Evolutionary conservation across 306 rosid genomes (phyloP), one percentile per base, ranked within the genome.

Genomic region (Biancaea sappan): DNA sequence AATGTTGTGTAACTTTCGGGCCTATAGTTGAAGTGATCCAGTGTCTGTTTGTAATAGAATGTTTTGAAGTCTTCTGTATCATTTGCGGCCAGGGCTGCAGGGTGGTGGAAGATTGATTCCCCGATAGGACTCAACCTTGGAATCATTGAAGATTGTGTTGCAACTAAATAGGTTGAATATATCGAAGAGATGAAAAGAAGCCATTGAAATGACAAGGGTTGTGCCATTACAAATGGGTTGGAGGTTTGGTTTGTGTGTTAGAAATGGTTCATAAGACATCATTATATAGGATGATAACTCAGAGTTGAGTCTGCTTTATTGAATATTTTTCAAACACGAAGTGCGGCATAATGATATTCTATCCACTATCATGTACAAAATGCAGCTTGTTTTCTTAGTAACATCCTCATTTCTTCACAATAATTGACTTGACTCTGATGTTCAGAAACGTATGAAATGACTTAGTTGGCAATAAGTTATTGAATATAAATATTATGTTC

Each of bases 21-120:
- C 60, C 82, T 81, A 28, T 81, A 85, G 71, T 87, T 89, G 85
- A 89, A 89, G 80, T 89, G 94, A 77, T 89, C 94, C 0, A 89
- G 86, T 6, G 84, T 89, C 77, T 89, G 94, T 24, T 72, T 72
- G 73, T 61, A 86, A 67, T 71, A 86, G 61, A 66, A 84, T 14
- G 89, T 86, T 54, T 79, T 31, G 50, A 78, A 65, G 14, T 84
- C 83, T 11, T 47, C 66, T 0, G 64, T 44, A 62, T 51, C 16
- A 14, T 2, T 29, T 15, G 51, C n/a, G 4, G 68, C n/a, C 38
- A 43, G 18, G 25, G 47, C 19, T 48, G 73, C 57, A 19, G 78
- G 22, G 16, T 80, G 65, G 4, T 70, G 69, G 8, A 64, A 25
- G 28, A 79, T 57, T 31, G 19, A 25, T 28, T 63, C 69, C 69